Evolutionary conservation across 768 basidiomycete genomes (phyloP).

Genomic region (Auriculariales sp.): DNA sequence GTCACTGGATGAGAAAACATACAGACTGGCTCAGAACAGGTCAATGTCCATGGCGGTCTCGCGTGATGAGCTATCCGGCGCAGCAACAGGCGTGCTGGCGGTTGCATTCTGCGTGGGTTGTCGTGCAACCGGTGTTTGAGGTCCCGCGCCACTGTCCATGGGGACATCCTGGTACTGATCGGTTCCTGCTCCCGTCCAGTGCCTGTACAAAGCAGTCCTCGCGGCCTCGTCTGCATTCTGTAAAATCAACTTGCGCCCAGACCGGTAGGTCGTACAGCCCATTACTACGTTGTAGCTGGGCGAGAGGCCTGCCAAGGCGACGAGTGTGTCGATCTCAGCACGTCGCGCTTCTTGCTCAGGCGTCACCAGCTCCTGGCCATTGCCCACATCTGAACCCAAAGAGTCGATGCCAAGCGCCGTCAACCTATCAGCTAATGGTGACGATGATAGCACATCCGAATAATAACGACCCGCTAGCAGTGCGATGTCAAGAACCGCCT

Average conservation of each 20-base stretch:
- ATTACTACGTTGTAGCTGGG: conserved; percentile 55
- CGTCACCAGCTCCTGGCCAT: conserved; percentile 21
- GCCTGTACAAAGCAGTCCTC: conserved; percentile 24
- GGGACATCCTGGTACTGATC: no score
- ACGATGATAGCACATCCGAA: conserved; percentile 54
- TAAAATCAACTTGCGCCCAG: conserved; percentile 39
- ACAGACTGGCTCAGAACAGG: no score
- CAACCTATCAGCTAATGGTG: no score
- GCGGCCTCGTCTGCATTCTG: conserved; percentile 44
- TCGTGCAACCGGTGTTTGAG: no score
- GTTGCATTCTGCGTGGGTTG: no score
- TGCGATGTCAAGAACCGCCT: conserved; percentile 52
- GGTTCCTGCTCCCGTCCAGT: conserved; percentile 19
- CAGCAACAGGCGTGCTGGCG: no score
- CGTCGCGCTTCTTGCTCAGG: conserved; percentile 20
- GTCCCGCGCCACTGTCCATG: no score
- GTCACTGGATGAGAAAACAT: no score
- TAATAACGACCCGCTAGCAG: conserved; percentile 74
- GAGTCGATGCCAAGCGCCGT: conserved; percentile 47
- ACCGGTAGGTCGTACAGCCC: conserved; percentile 48
- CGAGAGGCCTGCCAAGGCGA: conserved; percentile 57
- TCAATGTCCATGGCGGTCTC: no score
- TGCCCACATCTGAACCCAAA: conserved; percentile 26
- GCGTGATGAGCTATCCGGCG: no score
- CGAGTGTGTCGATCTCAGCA: conserved; percentile 36